Conservation (phyloP, 2,329 filamentous ascomycete species). For the Pestalotiopsis sp. region DNA sequence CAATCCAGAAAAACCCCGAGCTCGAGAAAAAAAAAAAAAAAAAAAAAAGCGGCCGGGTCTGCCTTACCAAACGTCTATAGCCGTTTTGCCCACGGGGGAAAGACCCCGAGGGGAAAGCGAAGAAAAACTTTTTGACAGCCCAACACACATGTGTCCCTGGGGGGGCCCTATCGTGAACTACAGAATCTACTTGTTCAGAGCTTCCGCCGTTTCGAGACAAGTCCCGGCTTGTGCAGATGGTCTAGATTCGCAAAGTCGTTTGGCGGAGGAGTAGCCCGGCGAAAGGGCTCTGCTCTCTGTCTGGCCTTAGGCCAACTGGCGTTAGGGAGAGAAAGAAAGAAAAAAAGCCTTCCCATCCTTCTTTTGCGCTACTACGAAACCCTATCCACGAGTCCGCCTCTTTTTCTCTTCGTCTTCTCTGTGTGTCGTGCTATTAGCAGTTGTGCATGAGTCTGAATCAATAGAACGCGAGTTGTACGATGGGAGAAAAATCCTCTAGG, state of each 20-base stretch:
- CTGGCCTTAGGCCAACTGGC: neutral
- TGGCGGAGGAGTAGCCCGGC: too few species aligned
- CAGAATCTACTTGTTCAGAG: neutral
- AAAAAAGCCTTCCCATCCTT: neutral
- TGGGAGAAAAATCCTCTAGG: neutral
- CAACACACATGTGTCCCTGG: neutral
- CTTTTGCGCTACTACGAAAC: too few species aligned
- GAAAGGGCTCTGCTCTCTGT: too few species aligned
- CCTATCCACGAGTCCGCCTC: neutral
- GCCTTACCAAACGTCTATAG: neutral
- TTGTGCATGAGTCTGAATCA: neutral
- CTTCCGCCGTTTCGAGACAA: neutral
- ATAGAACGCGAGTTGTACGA: neutral
- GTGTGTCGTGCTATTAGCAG: neutral
- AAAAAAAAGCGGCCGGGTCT: neutral
- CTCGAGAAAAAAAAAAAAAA: neutral
- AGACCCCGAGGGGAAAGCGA: neutral
- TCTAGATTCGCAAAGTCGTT: neutral
- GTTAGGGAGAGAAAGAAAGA: neutral
- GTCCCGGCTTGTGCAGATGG: neutral
- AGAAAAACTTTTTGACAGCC: neutral
- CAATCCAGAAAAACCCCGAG: conserved; percentile 14
- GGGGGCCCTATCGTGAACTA: neutral
- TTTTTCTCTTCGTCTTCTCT: neutral
- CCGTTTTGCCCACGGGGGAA: neutral